Conservation (phyloP, 768 basidiomycete genomes). For the Naganishia vaughanmartiniae region DNA sequence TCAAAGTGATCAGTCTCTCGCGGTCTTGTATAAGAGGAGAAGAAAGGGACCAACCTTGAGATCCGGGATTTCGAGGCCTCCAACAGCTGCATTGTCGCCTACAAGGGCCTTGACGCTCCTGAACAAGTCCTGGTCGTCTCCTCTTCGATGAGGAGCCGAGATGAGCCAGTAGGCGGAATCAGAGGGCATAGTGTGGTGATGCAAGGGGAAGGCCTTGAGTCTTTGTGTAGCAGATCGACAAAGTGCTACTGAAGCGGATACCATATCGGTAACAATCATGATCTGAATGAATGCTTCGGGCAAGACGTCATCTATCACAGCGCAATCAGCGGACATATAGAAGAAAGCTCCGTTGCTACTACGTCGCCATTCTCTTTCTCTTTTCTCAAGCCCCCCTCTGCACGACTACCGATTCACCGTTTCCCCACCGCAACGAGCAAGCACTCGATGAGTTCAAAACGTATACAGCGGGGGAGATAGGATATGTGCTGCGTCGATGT, state of each 20-base stretch:
- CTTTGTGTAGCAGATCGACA: background rate
- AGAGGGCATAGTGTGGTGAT: constrained; percentile 69
- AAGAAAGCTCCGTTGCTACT: too few relatives aligned
- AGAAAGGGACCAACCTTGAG: constrained; percentile 69
- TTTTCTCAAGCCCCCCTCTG: too few relatives aligned
- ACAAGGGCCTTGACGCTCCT: constrained; percentile 65
- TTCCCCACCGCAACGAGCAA: too few relatives aligned
- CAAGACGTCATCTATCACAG: background rate
- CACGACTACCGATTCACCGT: too few relatives aligned
- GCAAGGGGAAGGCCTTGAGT: background rate
- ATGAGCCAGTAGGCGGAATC: constrained; percentile 94
- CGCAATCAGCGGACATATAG: background rate
- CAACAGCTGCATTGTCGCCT: constrained; percentile 57
- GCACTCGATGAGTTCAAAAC: too few relatives aligned
- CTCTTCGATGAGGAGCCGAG: constrained; percentile 72
- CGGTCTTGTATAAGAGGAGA: background rate
- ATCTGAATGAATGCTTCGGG: background rate
- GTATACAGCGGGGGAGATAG: too few relatives aligned
- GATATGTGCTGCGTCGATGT: too few relatives aligned
- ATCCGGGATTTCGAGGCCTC: constrained; percentile 71
- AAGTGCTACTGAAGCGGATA: background rate
- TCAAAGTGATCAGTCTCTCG: background rate
- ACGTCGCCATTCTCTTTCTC: too few relatives aligned
- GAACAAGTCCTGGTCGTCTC: constrained; percentile 72
- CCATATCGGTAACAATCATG: background rate